Evolutionary conservation across 2,329 filamentous ascomycete genomes (phyloP).

Genomic region (Hymenoscyphus albidus): DNA sequence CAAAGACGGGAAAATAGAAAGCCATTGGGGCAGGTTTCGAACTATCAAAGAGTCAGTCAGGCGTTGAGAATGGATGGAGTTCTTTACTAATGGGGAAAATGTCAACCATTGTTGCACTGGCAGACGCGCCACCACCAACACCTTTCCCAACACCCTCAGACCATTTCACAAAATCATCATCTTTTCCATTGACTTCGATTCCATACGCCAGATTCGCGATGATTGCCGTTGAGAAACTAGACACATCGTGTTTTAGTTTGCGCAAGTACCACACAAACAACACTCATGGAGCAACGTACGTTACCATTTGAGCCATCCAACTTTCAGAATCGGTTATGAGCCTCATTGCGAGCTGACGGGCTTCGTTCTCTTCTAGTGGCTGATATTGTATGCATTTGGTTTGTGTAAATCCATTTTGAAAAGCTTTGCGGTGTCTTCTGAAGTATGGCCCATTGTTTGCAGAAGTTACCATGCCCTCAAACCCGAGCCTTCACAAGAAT

Average conservation of each 20-base stretch:
- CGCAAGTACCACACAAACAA: too few relatives aligned
- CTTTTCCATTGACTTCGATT: slow-evolving; percentile 35
- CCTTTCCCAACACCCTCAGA: slow-evolving; percentile 20
- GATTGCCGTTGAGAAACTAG: slow-evolving; percentile 39
- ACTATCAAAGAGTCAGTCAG: slow-evolving; percentile 1
- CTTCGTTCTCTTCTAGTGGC: slow-evolving; percentile 32
- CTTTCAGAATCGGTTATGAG: slow-evolving; percentile 32
- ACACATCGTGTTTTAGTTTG: background rate
- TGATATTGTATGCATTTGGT: slow-evolving; percentile 34
- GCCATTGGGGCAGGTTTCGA: slow-evolving; percentile 33
- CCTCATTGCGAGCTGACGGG: slow-evolving; percentile 30
- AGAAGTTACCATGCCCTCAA: slow-evolving; percentile 43
- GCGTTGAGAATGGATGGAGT: slow-evolving; percentile 29
- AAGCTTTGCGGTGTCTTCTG: slow-evolving; percentile 40
- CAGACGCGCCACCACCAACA: slow-evolving; percentile 18
- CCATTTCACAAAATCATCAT: slow-evolving; percentile 37
- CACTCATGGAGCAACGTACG: background rate
- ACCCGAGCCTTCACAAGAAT: slow-evolving; percentile 30
- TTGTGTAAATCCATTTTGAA: slow-evolving; percentile 41
- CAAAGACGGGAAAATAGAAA: slow-evolving; percentile 26
- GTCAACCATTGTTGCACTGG: slow-evolving; percentile 39
- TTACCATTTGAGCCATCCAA: slow-evolving; percentile 36
- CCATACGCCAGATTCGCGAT: slow-evolving; percentile 42
- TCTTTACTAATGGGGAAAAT: slow-evolving; percentile 41
- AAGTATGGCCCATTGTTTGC: slow-evolving; percentile 39